Conservation (phyloP, 148 eudicot species). For the Dianthus caryophyllus region DNA sequence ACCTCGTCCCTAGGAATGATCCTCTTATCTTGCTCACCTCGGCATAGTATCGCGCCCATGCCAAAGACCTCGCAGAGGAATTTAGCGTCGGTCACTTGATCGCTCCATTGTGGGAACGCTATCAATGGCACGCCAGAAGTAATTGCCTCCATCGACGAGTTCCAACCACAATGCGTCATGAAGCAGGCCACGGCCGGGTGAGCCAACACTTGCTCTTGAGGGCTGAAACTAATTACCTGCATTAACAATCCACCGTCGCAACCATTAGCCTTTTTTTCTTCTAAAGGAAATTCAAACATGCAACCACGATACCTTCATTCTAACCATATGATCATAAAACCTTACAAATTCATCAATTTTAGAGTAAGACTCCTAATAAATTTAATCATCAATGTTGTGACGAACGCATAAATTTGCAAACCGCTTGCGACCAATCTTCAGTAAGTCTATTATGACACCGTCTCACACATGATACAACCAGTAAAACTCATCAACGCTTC, state of each 20-base stretch:
- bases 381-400: no score
- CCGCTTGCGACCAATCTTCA: no score
- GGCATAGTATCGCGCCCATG: constrained; percentile 49
- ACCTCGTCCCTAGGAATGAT: constrained; percentile 52
- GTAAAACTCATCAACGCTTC: no score
- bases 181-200: constrained; percentile 74
- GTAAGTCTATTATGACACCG: no score
- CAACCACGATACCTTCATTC: no score
- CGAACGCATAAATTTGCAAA: no score
- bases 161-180: constrained; percentile 91
- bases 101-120: constrained; percentile 86
- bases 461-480: no score
- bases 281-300: background rate
- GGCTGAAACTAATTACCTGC: constrained; percentile 56
- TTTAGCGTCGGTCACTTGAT: constrained; percentile 77
- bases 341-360: no score
- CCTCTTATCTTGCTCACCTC: constrained; percentile 54
- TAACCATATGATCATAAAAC: no score
- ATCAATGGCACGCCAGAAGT: constrained; percentile 65
- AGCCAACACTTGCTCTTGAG: constrained; percentile 65
- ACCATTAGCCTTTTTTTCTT: background rate
- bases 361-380: no score
- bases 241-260: background rate
- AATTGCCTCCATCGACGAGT: constrained; percentile 70
- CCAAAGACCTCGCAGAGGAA: constrained; percentile 61